A percentile compares a stretch with the other conserved stretches of the same genome.
Conservation (phyloP, 2,329 filamentous ascomycete genomes). For the Coccinonectria pachysandricola region DNA sequence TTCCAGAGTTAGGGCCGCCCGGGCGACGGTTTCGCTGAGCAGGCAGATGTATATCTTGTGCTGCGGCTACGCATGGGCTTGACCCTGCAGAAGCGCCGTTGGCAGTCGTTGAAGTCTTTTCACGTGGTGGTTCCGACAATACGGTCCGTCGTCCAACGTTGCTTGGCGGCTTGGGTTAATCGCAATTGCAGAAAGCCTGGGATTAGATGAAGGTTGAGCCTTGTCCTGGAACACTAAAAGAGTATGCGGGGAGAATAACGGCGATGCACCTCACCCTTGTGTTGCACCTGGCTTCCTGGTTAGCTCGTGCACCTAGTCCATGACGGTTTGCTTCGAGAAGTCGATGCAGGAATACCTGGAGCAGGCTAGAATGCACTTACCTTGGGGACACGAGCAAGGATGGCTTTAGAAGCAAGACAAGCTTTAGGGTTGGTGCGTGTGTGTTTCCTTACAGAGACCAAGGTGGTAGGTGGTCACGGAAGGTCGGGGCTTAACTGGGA, state of each 20-base stretch:
- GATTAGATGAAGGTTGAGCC: constrained; percentile 4
- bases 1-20: no score
- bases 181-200: constrained; percentile 7
- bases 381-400: constrained; percentile 10
- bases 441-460: constrained; percentile 9
- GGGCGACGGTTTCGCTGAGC: no score
- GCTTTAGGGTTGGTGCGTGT: constrained; percentile 8
- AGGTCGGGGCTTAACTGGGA: constrained; percentile 16
- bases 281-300: constrained; percentile 11
- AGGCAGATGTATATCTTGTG: no score
- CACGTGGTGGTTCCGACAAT: constrained; percentile 15
- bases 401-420: constrained; percentile 12
- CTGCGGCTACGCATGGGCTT: constrained; percentile 1
- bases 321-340: constrained; percentile 10
- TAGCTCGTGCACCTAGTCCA: constrained; percentile 11
- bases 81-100: constrained; percentile 5
- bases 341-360: constrained; percentile 5
- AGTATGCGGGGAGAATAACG: constrained; percentile 7
- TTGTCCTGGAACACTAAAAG: constrained; percentile 6
- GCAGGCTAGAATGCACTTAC: constrained; percentile 7
- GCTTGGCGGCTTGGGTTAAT: constrained; percentile 8
- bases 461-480: constrained; percentile 12
- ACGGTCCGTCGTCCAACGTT: constrained; percentile 14
- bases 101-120: constrained; percentile 12
- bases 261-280: constrained; percentile 8